Conservation (phyloP, 805 yeast species). For the Barnettozyma wickerhamii region DNA sequence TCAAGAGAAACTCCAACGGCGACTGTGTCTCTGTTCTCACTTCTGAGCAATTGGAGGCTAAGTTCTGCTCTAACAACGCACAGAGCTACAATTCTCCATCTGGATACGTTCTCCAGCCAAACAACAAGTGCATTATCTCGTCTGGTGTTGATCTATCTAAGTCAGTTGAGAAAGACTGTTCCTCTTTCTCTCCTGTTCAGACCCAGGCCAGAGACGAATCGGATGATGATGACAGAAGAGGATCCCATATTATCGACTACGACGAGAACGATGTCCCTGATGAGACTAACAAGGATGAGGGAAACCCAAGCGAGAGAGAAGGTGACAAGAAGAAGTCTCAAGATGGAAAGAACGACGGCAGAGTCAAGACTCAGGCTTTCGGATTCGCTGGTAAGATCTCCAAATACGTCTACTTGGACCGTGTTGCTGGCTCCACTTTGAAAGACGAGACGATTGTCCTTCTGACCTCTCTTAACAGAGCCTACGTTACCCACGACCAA, state of each 20-base stretch:
- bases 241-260: constrained; percentile 20
- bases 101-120: constrained; percentile 40
- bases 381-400: constrained; percentile 48
- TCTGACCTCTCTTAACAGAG: constrained; percentile 45
- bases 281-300: constrained; percentile 22
- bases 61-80: constrained; percentile 27
- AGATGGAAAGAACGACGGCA: constrained; percentile 34
- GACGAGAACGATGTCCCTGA: constrained; percentile 28
- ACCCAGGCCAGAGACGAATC: constrained; percentile 5
- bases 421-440: constrained; percentile 30
- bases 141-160: constrained; percentile 23
- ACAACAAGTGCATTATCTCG: constrained; percentile 38
- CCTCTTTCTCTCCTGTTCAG: constrained; percentile 16
- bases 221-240: constrained; percentile 13
- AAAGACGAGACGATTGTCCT: constrained; percentile 65
- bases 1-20: constrained; percentile 32
- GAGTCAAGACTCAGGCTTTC: constrained; percentile 31
- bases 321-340: constrained; percentile 31
- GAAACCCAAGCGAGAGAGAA: constrained; percentile 29
- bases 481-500: constrained; percentile 62
- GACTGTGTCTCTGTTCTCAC: constrained; percentile 38
- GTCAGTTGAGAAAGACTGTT: constrained; percentile 14
- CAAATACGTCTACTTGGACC: constrained; percentile 58
- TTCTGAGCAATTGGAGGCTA: constrained; percentile 24
- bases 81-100: constrained; percentile 23